Conservation (phyloP, 768 basidiomycete genomes). For the Termitomyces sp. region DNA sequence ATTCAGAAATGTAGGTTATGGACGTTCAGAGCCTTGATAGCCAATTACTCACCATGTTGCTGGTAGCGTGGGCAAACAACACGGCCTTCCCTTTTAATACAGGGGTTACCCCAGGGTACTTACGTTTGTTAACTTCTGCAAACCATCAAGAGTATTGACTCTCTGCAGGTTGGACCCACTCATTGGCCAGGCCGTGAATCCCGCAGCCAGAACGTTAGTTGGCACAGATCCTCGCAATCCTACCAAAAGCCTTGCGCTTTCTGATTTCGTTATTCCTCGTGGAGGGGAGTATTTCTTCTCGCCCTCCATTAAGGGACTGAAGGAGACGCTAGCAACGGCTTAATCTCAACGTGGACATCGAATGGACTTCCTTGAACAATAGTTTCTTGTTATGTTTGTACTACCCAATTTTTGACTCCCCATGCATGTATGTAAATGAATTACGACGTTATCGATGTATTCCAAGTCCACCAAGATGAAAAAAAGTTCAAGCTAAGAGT, state of each 20-base stretch:
- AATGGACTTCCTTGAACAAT: too few species aligned
- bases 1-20: slow-evolving; percentile 36
- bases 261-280: slow-evolving; percentile 38
- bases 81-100: slow-evolving; percentile 29
- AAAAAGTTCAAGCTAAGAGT: too few species aligned
- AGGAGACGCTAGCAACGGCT: slow-evolving; percentile 25
- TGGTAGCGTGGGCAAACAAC: slow-evolving; percentile 40
- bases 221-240: slow-evolving; percentile 32
- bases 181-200: slow-evolving; percentile 34
- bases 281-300: slow-evolving; percentile 55
- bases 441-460: too few species aligned
- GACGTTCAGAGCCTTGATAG: too few species aligned
- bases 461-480: too few species aligned
- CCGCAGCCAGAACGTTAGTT: slow-evolving; percentile 21
- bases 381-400: neutral
- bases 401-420: neutral
- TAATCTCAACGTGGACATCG: neutral
- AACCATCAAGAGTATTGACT: neutral
- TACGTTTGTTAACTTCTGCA: slow-evolving; percentile 13
- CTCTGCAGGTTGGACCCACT: slow-evolving; percentile 45
- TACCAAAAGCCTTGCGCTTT: slow-evolving; percentile 25
- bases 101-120: slow-evolving; percentile 28
- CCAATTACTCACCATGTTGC: neutral
- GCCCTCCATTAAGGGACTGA: slow-evolving; percentile 44
- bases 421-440: too few species aligned